Conservation (phyloP, 1,284 basidiomycete genomes). For the Tetrapyrgos nigripes region DNA sequence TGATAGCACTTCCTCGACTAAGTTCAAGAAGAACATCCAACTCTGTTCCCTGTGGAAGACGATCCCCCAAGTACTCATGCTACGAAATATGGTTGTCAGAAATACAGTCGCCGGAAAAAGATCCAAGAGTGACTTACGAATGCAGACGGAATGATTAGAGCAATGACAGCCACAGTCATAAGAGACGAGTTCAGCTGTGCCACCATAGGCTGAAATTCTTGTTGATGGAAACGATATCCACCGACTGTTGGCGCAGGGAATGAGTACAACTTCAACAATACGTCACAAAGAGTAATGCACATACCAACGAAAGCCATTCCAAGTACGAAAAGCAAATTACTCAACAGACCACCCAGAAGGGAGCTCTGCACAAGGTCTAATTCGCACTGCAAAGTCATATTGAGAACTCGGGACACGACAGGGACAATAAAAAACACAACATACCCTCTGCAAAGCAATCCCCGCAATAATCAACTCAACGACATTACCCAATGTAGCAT, state of each 20-base stretch:
- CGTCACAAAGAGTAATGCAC: constrained; percentile 11
- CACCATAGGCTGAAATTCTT: constrained; percentile 66
- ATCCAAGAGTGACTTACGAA: constrained; percentile 50
- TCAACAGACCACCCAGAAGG: constrained; percentile 66
- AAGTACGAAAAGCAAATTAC: constrained; percentile 71
- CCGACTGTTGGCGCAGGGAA: constrained; percentile 42
- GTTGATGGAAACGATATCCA: constrained; percentile 67
- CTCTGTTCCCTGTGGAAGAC: constrained; percentile 41
- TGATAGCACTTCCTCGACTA: constrained; percentile 55
- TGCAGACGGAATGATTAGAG: constrained; percentile 66
- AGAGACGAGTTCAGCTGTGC: constrained; percentile 71
- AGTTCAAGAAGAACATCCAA: constrained; percentile 45
- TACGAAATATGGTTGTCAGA: constrained; percentile 18
- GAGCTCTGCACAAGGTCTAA: constrained; percentile 70
- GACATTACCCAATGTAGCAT: constrained; percentile 67
- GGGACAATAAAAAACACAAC: constrained; percentile 21
- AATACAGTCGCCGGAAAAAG: background rate
- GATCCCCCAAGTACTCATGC: constrained; percentile 47
- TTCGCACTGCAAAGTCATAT: constrained; percentile 53
- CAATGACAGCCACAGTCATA: constrained; percentile 62
- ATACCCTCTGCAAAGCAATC: constrained; percentile 46
- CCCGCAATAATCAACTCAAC: constrained; percentile 59
- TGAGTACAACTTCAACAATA: constrained; percentile 1
- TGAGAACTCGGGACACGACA: constrained; percentile 42
- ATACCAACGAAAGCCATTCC: constrained; percentile 62